phyloP scores from a whole-genome alignment of 805 yeast species.

The Komagataella ulmi region DNA sequence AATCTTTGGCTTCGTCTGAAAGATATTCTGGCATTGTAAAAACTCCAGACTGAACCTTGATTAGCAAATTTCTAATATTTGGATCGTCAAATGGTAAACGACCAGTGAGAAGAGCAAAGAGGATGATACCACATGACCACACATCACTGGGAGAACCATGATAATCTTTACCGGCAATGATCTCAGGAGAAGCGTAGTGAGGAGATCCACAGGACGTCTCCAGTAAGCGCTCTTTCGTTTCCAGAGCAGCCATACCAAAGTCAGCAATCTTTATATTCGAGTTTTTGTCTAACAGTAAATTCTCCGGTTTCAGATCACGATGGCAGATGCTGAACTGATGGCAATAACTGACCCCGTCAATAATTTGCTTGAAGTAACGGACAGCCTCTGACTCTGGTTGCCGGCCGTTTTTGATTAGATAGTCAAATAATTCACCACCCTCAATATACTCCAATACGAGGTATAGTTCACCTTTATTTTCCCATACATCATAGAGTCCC shows the following conservation, averaged over 20 bases:
- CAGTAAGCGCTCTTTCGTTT: constrained; percentile 59
- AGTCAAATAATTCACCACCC: constrained; percentile 93
- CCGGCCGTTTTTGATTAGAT: constrained; percentile 78
- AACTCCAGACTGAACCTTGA: constrained; percentile 86
- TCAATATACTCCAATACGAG: constrained; percentile 90
- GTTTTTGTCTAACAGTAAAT: constrained; percentile 64
- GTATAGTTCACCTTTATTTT: constrained; percentile 68
- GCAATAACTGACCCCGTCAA: constrained; percentile 50
- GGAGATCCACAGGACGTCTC: constrained; percentile 98
- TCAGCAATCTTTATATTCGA: constrained; percentile 93
- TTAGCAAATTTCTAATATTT: constrained; percentile 70
- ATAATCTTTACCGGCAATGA: constrained; percentile 87
- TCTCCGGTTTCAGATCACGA: constrained; percentile 72
- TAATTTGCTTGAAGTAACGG: constrained; percentile 66
- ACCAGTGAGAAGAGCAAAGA: constrained; percentile 89
- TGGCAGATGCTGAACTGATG: constrained; percentile 65
- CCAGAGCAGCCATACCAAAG: constrained; percentile 98
- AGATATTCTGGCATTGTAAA: constrained; percentile 73
- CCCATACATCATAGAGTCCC: constrained; percentile 80
- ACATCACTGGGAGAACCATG: constrained; percentile 97
- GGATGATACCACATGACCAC: constrained; percentile 95
- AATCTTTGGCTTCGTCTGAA: constrained; percentile 76
- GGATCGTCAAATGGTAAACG: constrained; percentile 96
- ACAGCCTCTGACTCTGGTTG: constrained; percentile 85
- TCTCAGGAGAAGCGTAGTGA: constrained; percentile 97